Conservation (phyloP, 441 rosid genomes). For the Gossypium gossypioides region DNA sequence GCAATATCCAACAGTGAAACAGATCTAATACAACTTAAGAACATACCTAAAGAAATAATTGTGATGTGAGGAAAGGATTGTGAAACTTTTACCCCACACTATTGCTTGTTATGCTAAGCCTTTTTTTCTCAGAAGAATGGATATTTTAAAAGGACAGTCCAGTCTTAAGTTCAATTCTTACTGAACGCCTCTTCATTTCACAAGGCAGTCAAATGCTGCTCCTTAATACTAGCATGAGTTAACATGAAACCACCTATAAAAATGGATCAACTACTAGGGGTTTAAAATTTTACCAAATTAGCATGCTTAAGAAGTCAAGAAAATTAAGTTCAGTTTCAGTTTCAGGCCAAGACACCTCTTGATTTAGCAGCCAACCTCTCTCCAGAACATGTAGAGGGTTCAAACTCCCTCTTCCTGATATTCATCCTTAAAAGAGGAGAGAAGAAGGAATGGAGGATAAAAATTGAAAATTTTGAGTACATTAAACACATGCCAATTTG, state of each 20-base stretch:
- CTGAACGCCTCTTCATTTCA: not conserved
- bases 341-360: not conserved
- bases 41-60: not conserved
- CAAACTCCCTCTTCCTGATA: not conserved
- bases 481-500: not conserved
- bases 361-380: not conserved
- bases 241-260: not conserved
- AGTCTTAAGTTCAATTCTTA: constrained; percentile 3
- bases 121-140: not conserved
- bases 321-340: not conserved
- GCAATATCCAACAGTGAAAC: not conserved
- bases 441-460: not conserved
- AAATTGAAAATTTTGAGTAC: not conserved
- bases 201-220: not conserved
- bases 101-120: not conserved
- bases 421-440: not conserved
- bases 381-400: not conserved
- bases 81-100: not conserved
- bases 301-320: not conserved
- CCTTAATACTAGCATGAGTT: not conserved
- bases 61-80: not conserved
- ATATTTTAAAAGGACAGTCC: not conserved
- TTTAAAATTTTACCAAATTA: not conserved
- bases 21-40: not conserved
- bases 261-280: not conserved